Evolutionary conservation across 305 asterid genomes (phyloP).

Genomic region (Solanum chacoense): DNA sequence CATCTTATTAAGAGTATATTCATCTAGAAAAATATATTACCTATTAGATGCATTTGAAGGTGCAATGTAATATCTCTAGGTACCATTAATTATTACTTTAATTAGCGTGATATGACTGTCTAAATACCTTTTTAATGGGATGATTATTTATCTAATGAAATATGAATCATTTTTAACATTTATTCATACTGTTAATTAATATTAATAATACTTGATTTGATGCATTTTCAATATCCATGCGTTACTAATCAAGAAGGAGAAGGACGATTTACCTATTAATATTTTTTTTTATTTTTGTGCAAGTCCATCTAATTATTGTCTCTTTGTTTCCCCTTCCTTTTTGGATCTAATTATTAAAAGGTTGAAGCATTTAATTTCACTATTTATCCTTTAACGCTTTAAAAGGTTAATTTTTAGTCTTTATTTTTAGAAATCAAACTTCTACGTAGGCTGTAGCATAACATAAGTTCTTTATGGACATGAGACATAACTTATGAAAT

Average conservation of each 20-base stretch:
- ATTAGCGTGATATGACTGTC: background rate
- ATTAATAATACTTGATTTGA: background rate
- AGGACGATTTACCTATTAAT: background rate
- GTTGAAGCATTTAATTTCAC: no score
- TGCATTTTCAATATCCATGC: background rate
- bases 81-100: background rate
- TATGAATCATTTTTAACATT: background rate
- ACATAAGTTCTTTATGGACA: background rate
- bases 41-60: background rate
- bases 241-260: background rate
- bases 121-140: background rate
- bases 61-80: background rate
- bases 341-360: no score
- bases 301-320: background rate
- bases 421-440: background rate
- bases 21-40: background rate
- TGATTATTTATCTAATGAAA: background rate
- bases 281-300: background rate
- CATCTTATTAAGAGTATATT: background rate
- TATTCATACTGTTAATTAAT: background rate
- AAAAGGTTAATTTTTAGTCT: background rate
- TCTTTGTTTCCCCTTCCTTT: background rate
- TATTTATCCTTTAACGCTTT: no score
- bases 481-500: background rate
- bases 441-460: background rate